phyloP scores from a whole-genome alignment of 345 rosid species.

The Corymbia maculata region DNA sequence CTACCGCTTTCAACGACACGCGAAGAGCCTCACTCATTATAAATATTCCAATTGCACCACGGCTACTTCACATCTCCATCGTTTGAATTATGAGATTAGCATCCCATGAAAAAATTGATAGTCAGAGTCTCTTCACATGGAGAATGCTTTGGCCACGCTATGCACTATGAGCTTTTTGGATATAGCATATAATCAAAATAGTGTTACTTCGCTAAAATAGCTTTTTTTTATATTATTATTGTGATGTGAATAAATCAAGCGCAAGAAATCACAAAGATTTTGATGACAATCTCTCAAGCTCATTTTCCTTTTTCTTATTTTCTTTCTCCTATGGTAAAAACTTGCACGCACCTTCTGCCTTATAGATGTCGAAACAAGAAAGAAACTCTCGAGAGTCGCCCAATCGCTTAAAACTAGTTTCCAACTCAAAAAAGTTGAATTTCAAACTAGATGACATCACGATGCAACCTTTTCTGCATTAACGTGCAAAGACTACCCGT shows the following conservation, averaged over 20 bases:
- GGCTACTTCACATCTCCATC: fast-evolving
- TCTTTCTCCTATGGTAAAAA: neutral
- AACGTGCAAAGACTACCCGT: neutral
- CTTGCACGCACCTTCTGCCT: neutral
- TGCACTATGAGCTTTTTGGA: neutral
- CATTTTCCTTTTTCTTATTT: neutral
- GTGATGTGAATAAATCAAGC: neutral
- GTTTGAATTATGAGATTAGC: fast-evolving
- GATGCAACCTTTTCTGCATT: neutral
- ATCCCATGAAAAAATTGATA: neutral
- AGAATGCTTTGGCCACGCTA: neutral
- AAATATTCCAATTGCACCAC: neutral
- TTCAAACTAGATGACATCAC: neutral
- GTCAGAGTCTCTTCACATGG: neutral
- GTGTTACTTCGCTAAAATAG: fast-evolving
- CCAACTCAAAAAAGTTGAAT: neutral
- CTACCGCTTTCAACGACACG: neutral
- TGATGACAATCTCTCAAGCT: neutral
- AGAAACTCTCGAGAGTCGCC: neutral
- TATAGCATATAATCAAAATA: fast-evolving
- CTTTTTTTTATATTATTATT: fast-evolving
- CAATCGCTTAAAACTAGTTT: neutral
- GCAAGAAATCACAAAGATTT: neutral
- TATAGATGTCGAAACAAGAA: neutral
- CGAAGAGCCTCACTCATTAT: neutral